Evolutionary conservation across 2,329 filamentous ascomycete genomes (phyloP).

Genomic region (Phaeosphaeriaceae sp.): DNA sequence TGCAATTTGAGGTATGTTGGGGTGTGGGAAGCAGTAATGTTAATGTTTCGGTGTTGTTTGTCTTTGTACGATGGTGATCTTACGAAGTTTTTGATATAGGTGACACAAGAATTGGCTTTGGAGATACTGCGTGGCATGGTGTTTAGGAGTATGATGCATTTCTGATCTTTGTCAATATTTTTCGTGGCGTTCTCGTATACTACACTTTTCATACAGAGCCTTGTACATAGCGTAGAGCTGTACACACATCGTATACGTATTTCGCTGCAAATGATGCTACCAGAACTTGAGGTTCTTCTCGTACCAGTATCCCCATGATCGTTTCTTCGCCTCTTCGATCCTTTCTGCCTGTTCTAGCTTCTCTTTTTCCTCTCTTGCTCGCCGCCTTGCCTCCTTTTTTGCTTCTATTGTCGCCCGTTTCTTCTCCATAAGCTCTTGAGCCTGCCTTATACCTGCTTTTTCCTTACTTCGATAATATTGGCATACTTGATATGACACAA

Average conservation of each 20-base stretch:
- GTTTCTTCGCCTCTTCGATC: constrained; percentile 43
- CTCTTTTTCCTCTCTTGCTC: constrained; percentile 53
- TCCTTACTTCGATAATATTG: constrained; percentile 76
- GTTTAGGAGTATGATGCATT: constrained; percentile 1
- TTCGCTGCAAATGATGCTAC: constrained; percentile 16
- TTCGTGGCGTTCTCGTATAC: constrained; percentile 4
- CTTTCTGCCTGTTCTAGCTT: constrained; percentile 32
- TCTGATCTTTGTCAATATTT: neutral
- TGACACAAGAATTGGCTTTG: neutral
- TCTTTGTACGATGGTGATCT: constrained; percentile 26
- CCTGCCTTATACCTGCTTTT: constrained; percentile 81
- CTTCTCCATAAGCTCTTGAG: constrained; percentile 79
- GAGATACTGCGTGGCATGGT: neutral
- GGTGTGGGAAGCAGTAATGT: constrained; percentile 14
- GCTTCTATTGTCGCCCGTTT: constrained; percentile 63
- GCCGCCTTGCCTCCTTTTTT: constrained; percentile 53
- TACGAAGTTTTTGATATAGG: constrained; percentile 13
- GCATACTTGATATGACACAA: constrained; percentile 83
- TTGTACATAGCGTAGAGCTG: constrained; percentile 5
- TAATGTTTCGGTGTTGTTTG: constrained; percentile 18
- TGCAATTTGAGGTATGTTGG: constrained; percentile 27
- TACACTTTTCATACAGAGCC: constrained; percentile 8
- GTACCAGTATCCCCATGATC: constrained; percentile 46
- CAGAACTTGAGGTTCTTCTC: constrained; percentile 47
- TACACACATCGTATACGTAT: neutral